A percentile compares a stretch with the other conserved stretches of the same genome.
phyloP scores from a whole-genome alignment of 1,284 basidiomycete genomes.

The Ganoderma meredithae region DNA sequence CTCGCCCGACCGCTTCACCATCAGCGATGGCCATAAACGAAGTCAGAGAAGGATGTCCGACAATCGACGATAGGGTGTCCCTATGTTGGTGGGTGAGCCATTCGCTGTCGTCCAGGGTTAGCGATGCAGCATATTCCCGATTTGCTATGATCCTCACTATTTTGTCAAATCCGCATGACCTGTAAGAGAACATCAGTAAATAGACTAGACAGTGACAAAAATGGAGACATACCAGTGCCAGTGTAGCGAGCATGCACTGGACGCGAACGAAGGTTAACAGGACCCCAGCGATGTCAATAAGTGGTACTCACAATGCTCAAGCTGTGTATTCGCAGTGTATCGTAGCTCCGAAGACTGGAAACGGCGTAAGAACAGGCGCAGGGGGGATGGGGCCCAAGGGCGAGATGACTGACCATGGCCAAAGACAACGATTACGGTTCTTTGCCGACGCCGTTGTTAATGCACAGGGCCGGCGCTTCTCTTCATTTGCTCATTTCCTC shows the following conservation, averaged over 20 bases:
- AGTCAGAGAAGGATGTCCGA: constrained; percentile 88
- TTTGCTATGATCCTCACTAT: constrained; percentile 66
- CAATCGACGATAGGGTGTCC: constrained; percentile 91
- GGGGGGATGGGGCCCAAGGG: constrained; percentile 35
- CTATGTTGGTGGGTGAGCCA: constrained; percentile 98
- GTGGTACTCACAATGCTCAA: constrained; percentile 81
- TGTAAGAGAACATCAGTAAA: constrained; percentile 33
- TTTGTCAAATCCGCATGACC: constrained; percentile 95
- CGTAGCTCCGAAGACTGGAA: constrained; percentile 84
- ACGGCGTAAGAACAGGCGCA: constrained; percentile 11
- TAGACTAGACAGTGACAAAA: not conserved
- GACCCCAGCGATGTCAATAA: not conserved
- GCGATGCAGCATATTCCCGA: constrained; percentile 3
- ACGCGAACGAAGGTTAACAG: constrained; percentile 10
- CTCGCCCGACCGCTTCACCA: constrained; percentile 87
- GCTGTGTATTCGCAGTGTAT: constrained; percentile 93
- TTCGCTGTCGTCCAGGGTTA: constrained; percentile 67
- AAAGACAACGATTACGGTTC: constrained; percentile 32
- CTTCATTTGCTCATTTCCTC: not conserved
- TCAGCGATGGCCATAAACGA: constrained; percentile 94
- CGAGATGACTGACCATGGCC: constrained; percentile 52
- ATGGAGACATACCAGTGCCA: constrained; percentile 75
- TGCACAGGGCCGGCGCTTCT: constrained; percentile 16
- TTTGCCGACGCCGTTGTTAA: constrained; percentile 14
- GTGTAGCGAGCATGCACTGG: constrained; percentile 96